A percentile compares a stretch with the other conserved stretches of the same genome.
Evolutionary conservation across 768 basidiomycete genomes (phyloP).

Genomic region (button mushroom (Agaricus bisporus)): DNA sequence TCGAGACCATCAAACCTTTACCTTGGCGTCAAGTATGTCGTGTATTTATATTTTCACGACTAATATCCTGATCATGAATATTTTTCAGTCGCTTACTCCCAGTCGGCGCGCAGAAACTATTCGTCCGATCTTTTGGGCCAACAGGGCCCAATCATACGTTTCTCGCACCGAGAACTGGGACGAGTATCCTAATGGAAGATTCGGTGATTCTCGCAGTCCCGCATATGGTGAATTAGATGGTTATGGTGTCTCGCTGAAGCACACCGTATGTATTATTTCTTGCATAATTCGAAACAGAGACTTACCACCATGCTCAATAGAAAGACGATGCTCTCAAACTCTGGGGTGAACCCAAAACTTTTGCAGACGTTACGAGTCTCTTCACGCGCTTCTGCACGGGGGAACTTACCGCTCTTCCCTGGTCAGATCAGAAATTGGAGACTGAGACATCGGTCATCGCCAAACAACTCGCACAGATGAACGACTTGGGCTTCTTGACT

Average conservation of each 20-base stretch:
- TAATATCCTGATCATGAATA: constrained; percentile 16
- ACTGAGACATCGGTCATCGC: constrained; percentile 81
- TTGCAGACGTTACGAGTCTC: constrained; percentile 61
- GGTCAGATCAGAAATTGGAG: constrained; percentile 89
- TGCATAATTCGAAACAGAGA: constrained; percentile 8
- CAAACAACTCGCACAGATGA: constrained; percentile 74
- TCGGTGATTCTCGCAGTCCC: constrained; percentile 94
- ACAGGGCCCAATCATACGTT: constrained; percentile 90
- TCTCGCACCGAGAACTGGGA: constrained; percentile 99
- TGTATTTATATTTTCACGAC: constrained; percentile 1
- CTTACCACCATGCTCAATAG: constrained; percentile 29
- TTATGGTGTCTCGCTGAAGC: constrained; percentile 89
- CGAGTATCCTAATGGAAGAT: constrained; percentile 98
- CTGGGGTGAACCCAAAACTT: constrained; percentile 77
- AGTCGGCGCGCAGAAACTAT: constrained; percentile 87
- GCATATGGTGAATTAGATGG: constrained; percentile 98
- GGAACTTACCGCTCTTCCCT: constrained; percentile 76
- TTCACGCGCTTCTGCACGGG: constrained; percentile 82
- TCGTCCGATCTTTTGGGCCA: constrained; percentile 99
- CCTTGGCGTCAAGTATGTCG: constrained; percentile 88
- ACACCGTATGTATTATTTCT: constrained; percentile 46
- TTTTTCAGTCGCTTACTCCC: constrained; percentile 78
- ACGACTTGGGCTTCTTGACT: constrained; percentile 87
- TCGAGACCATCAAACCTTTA: constrained; percentile 90
- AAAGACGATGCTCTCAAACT: constrained; percentile 81